A percentile compares a stretch with the other conserved stretches of the same genome.
Evolutionary conservation across 2,329 filamentous ascomycete species (phyloP).

Genomic region (Trichoderma sp.): DNA sequence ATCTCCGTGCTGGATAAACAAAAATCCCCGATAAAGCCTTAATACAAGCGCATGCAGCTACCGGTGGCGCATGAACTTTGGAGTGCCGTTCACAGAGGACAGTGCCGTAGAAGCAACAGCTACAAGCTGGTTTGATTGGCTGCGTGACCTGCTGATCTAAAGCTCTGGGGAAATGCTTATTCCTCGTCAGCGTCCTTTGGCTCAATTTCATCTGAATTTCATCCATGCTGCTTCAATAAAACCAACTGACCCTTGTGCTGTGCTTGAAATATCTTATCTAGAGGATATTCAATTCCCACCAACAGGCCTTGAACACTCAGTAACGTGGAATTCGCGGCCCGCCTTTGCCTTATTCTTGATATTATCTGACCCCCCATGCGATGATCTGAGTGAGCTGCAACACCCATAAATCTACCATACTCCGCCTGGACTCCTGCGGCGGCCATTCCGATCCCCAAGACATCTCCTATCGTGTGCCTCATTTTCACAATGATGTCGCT

Average conservation of each 20-base stretch:
- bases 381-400: constrained; percentile 13
- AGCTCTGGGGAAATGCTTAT: constrained; percentile 5
- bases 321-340: background rate
- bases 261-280: background rate
- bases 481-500: constrained; percentile 10
- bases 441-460: background rate
- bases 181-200: background rate
- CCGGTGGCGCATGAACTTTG: background rate
- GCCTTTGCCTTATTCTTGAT: background rate
- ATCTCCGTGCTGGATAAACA: background rate
- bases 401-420: background rate
- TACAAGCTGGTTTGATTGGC: background rate
- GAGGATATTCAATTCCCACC: background rate
- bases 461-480: background rate
- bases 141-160: background rate
- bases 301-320: background rate
- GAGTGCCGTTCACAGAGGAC: background rate
- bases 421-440: background rate
- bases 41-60: background rate
- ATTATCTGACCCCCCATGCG: constrained; percentile 4
- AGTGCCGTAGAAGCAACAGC: background rate
- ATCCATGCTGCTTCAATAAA: background rate
- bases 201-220: background rate
- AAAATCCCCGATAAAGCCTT: background rate
- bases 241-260: background rate